A percentile compares a stretch with the other conserved stretches of the same genome.
Conservation (phyloP, 768 basidiomycete genomes). For the Rhizopogon salebrosus region DNA sequence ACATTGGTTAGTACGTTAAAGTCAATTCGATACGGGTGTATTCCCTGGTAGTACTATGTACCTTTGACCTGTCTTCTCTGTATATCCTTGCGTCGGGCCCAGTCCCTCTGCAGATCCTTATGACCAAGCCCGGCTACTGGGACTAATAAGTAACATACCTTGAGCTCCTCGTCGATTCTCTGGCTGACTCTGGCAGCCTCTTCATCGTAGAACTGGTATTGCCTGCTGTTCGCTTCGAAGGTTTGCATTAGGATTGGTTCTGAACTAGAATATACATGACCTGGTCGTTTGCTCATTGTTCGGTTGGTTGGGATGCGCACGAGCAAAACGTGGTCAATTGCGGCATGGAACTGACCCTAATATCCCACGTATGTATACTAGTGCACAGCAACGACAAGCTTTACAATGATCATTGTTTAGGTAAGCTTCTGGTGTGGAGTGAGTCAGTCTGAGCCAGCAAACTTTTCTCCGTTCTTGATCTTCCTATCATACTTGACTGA, state of each 20-base stretch:
- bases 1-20: conserved; percentile 2
- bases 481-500: background rate
- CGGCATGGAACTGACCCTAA: conserved; percentile 23
- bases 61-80: conserved; percentile 51
- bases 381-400: conserved; percentile 21
- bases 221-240: conserved; percentile 22
- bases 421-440: no score
- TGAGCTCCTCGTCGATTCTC: conserved; percentile 54
- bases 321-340: conserved; percentile 20
- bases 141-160: conserved; percentile 27
- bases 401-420: conserved; percentile 19
- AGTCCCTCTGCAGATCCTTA: conserved; percentile 39
- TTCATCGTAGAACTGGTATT: conserved; percentile 34
- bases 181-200: conserved; percentile 44
- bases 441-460: no score
- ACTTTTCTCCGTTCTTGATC: no score
- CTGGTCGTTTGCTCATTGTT: conserved; percentile 23
- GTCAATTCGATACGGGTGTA: background rate
- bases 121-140: background rate
- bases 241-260: conserved; percentile 28
- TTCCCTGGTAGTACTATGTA: conserved; percentile 14
- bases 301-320: conserved; percentile 10
- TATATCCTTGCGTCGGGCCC: conserved; percentile 39
- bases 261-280: conserved; percentile 25
- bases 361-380: conserved; percentile 32